Evolutionary conservation across 139 green algal genomes (phyloP), one percentile per base, ranked within the genome.

Genomic region (Microglena sp.): DNA sequence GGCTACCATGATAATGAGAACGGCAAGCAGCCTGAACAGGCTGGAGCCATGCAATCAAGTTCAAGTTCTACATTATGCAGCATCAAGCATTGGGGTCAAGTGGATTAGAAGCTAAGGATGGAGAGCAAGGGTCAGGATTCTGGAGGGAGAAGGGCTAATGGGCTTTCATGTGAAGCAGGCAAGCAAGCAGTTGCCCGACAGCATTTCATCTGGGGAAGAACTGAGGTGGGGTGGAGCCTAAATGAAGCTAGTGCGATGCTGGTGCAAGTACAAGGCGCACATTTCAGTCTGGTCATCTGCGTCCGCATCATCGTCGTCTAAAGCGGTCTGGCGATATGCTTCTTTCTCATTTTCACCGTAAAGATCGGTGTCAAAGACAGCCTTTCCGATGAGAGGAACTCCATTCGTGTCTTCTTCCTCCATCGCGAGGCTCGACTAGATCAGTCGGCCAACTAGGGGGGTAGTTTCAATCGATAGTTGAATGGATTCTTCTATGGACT

Each of bases 221-320:
- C n/a, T n/a, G n/a, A n/a, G n/a, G n/a, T n/a, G n/a, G n/a, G n/a
- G n/a, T n/a, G n/a, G n/a, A n/a, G n/a, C n/a, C 22, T 2, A 55
- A 21, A 36, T 33, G 50, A 26, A 60, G 3, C 60, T 30, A 3
- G 35, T 18, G 33, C 4, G 6, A 31, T 26, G 2, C 27, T 28
- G 46, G 8, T 24, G 7, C 5, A 4, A n/a, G 8, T 27, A 67
- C 57, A 33, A 27, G 58, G 54, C 57, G 35, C 8, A 60, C 67
- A 59, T 68, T 43, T 15, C 64, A 32, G 26, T 64, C 33, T 76
- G 43, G 11, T 60, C 34, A 4, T 77, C 69, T 24, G 60, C 30
- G 26, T 77, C 71, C 53, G 65, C 50, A 4, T 77, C 75, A 33
- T 82, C 75, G 26, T 79, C 71, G 4, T 76, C 64, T 5, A 81